Evolutionary conservation across 169 alveolate species (phyloP), one percentile per base, ranked within the genome.

Genomic region (Plasmodium vivax): DNA sequence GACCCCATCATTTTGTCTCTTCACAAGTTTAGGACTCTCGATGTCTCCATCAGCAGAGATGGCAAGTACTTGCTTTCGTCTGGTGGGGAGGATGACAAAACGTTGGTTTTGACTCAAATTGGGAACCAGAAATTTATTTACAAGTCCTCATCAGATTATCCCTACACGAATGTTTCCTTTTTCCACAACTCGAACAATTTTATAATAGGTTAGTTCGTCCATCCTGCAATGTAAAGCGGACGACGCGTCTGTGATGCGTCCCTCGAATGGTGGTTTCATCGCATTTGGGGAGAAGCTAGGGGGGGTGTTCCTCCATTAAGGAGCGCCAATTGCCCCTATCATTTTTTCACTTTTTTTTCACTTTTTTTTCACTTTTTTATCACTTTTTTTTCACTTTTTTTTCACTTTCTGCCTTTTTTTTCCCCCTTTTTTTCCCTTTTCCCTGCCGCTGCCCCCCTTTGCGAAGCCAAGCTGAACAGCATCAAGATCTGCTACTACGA

Each of bases 11-110:
- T 45, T 47, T 45, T 90, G 54, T 72, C 85, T n/a, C 54, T 90
- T 43, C 94, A 90, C 36, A 90, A 90, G 30, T 90, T 90, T 58
- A 90, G 54, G 74, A 90, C 94, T 10, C 41, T 27, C 8, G 94
- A 90, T 80, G 43, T 90, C 6, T 90, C 94, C 2, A 90, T 90
- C 81, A 90, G 94, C n/a, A 80, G 41, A 14, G 94, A 90, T 80
- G 94, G 94, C 7, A 90, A 90, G 51, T 90, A 90, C 36, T 41
- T 90, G 30, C 62, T 90, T 51, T 90, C 94, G n/a, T 90, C 94
- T 5, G 94, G 94, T 41, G 94, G 91, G 32, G 91, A 90, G 41
- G 94, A 90, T 68, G 94, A 90, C 38, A 90, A 90, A 68, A 32
- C 47, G 23, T 62, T 90, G 82, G 62, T 90, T 36, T 80, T 90